phyloP scores from a whole-genome alignment of 2,329 filamentous ascomycete genomes.

The Sclerotinia spermophila region DNA sequence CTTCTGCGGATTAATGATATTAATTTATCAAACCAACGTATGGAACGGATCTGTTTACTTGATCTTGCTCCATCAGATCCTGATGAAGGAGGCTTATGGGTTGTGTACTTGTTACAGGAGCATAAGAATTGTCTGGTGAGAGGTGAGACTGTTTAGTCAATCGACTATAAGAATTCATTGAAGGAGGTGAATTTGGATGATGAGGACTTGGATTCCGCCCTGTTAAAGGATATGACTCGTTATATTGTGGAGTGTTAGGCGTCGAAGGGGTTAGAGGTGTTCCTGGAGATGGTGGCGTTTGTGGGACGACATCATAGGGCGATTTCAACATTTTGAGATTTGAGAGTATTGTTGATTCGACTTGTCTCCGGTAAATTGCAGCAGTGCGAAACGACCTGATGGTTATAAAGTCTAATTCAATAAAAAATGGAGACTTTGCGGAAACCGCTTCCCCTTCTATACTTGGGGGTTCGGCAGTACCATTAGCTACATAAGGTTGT shows the following conservation, averaged over 20 bases:
- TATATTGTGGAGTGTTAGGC: background rate
- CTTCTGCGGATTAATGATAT: background rate
- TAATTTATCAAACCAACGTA: background rate
- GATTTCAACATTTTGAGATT: background rate
- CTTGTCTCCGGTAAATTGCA: background rate
- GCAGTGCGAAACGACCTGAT: background rate
- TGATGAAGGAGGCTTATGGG: background rate
- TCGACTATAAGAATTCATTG: background rate
- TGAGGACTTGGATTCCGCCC: background rate
- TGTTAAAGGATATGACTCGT: background rate
- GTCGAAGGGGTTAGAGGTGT: background rate
- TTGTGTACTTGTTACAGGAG: background rate
- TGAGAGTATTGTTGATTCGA: background rate
- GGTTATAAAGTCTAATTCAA: background rate
- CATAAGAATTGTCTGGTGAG: background rate
- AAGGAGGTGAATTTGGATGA: background rate
- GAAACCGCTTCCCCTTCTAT: background rate
- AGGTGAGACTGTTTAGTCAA: background rate
- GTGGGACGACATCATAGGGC: background rate
- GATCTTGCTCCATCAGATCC: background rate
- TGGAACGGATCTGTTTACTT: background rate
- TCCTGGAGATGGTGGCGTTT: background rate
- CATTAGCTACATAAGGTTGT: background rate
- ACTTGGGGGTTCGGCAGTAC: background rate
- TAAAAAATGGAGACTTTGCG: background rate